Percentiles rank a stretch among this genome's conserved stretches.
phyloP scores from a whole-genome alignment of 495 filamentous ascomycete species.

The Podospora bellae-mahoneyi region DNA sequence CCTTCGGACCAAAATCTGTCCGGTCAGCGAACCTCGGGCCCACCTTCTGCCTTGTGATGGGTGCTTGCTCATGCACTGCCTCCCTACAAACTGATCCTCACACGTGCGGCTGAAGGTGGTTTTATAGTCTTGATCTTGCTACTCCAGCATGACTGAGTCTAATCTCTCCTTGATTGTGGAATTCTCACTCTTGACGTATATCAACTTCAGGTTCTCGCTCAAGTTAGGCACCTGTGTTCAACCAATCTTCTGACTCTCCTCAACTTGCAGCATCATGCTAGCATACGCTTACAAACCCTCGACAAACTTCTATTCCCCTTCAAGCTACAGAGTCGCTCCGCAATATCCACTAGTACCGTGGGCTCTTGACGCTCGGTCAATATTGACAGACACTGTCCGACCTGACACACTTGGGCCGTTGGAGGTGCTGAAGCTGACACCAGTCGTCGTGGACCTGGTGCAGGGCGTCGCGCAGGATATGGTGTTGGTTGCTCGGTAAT shows the following conservation, averaged over 20 bases:
- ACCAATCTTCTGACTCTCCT: background rate
- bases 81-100: background rate
- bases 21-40: background rate
- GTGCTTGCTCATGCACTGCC: background rate
- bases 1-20: background rate
- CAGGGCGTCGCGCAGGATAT: background rate
- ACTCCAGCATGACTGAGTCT: background rate
- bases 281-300: background rate
- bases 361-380: background rate
- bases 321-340: background rate
- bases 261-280: background rate
- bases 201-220: no score
- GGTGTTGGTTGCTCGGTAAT: background rate
- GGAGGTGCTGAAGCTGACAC: background rate
- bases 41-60: background rate
- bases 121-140: background rate
- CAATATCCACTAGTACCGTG: background rate
- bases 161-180: no score
- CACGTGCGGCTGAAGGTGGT: background rate
- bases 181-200: no score
- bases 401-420: background rate
- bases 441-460: background rate
- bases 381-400: background rate
- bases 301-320: background rate
- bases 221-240: background rate